phyloP scores from a whole-genome alignment of 768 basidiomycete genomes.

The Tricholoma sp. region DNA sequence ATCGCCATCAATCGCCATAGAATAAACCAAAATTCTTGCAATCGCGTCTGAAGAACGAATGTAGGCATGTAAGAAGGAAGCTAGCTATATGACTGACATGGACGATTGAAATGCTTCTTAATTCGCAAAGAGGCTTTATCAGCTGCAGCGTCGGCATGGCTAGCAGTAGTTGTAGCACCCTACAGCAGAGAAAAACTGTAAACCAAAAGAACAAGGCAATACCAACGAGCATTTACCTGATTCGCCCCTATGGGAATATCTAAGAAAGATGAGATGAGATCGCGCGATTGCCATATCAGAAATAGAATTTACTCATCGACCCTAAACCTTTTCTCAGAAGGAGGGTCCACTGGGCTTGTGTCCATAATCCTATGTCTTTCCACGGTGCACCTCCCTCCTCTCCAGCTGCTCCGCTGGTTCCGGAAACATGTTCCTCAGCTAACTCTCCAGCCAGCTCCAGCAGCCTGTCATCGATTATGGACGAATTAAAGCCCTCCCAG shows the following conservation, averaged over 20 bases:
- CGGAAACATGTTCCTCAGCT: slow-evolving; percentile 66
- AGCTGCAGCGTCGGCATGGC: slow-evolving; percentile 64
- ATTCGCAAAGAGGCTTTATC: slow-evolving; percentile 54
- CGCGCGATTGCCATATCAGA: neutral
- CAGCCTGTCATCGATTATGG: slow-evolving; percentile 67
- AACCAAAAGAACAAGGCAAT: neutral
- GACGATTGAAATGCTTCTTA: slow-evolving; percentile 65
- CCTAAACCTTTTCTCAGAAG: slow-evolving; percentile 79
- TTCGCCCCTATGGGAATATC: slow-evolving; percentile 71
- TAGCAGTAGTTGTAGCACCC: slow-evolving; percentile 61
- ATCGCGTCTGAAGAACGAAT: slow-evolving; percentile 51
- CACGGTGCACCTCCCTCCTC: slow-evolving; percentile 53
- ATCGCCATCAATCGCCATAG: slow-evolving; percentile 79
- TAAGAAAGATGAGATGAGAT: slow-evolving; percentile 18
- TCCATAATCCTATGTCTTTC: slow-evolving; percentile 90
- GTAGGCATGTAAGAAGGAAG: neutral
- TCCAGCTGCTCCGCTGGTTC: slow-evolving; percentile 47
- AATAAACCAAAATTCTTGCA: slow-evolving; percentile 84
- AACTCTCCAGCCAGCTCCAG: slow-evolving; percentile 67
- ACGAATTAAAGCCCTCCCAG: slow-evolving; percentile 78
- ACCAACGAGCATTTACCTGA: slow-evolving; percentile 35
- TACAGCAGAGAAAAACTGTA: slow-evolving; percentile 18
- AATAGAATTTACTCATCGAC: slow-evolving; percentile 59
- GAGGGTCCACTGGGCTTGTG: slow-evolving; percentile 75
- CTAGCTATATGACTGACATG: slow-evolving; percentile 36